phyloP scores from a whole-genome alignment of 352 stramenopile genomes.

The Pythium biforme region DNA sequence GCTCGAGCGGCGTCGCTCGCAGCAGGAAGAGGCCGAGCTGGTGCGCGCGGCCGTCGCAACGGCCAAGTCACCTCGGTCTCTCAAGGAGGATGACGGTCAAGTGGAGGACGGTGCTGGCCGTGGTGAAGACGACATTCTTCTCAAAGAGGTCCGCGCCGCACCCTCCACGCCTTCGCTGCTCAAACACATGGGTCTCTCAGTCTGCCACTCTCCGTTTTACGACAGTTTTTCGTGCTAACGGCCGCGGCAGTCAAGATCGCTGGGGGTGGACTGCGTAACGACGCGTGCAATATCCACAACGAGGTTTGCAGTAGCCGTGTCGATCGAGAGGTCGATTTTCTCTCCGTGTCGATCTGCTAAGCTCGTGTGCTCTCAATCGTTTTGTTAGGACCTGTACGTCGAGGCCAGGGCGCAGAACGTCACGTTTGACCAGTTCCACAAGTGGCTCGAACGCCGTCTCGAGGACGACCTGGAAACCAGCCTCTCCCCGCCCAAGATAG shows the following conservation, averaged over 20 bases:
- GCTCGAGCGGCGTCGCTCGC: slow-evolving; percentile 16
- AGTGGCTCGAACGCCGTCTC: slow-evolving; percentile 46
- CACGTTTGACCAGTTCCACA: slow-evolving; percentile 57
- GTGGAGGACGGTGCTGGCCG: no score
- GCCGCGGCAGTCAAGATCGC: slow-evolving; percentile 55
- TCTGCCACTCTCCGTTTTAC: slow-evolving; percentile 35
- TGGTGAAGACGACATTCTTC: slow-evolving; percentile 34
- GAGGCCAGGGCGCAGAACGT: slow-evolving; percentile 46
- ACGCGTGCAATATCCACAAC: slow-evolving; percentile 63
- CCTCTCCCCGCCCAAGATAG: slow-evolving; percentile 16
- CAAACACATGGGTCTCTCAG: slow-evolving; percentile 35
- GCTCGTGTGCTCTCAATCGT: neutral
- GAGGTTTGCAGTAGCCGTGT: no score
- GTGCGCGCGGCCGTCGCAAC: neutral
- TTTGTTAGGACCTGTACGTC: slow-evolving; percentile 39
- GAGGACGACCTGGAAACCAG: slow-evolving; percentile 40
- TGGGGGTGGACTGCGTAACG: slow-evolving; percentile 47
- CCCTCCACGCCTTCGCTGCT: slow-evolving; percentile 22
- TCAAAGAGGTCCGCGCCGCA: slow-evolving; percentile 46
- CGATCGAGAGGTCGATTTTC: no score
- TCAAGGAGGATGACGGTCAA: neutral
- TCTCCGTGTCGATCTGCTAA: neutral
- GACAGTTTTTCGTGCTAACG: slow-evolving; percentile 62
- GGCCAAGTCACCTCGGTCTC: slow-evolving; percentile 4
- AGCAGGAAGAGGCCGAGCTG: slow-evolving; percentile 10